Conservation (phyloP, 352 stramenopile species). For the Paralagenidium karlingii region DNA sequence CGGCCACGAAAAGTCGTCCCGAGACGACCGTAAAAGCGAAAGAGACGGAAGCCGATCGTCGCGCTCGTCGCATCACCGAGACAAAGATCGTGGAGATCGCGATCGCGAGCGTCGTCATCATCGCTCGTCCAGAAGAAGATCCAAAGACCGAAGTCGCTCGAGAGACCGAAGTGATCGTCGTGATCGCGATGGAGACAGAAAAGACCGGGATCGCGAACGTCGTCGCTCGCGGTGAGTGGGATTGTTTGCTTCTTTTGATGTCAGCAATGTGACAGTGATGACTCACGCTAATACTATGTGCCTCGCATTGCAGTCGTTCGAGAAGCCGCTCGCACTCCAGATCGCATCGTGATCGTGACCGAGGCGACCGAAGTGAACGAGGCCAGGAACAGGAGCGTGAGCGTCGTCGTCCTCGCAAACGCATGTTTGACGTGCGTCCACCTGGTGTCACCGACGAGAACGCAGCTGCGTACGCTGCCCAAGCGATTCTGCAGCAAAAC, state of each 20-base stretch:
- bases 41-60: constrained; percentile 20
- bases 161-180: constrained; percentile 17
- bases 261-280: constrained; percentile 3
- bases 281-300: constrained; percentile 1
- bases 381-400: too few species aligned
- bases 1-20: neutral
- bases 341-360: constrained; percentile 14
- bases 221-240: constrained; percentile 9
- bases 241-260: neutral
- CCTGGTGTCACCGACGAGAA: constrained; percentile 75
- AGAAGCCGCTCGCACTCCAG: constrained; percentile 29
- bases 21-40: constrained; percentile 5
- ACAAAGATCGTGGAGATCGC: constrained; percentile 20
- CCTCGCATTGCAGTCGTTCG: constrained; percentile 5
- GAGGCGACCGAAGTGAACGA: too few species aligned
- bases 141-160: constrained; percentile 17
- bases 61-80: constrained; percentile 21
- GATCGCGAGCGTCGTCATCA: constrained; percentile 19
- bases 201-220: constrained; percentile 15
- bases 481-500: constrained; percentile 77
- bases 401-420: constrained; percentile 47
- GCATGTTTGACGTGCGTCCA: constrained; percentile 73
- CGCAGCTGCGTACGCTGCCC: constrained; percentile 64
- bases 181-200: constrained; percentile 12
- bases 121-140: constrained; percentile 12